phyloP scores from a whole-genome alignment of 768 basidiomycete species.

The Agaricus sinodeliciosus region DNA sequence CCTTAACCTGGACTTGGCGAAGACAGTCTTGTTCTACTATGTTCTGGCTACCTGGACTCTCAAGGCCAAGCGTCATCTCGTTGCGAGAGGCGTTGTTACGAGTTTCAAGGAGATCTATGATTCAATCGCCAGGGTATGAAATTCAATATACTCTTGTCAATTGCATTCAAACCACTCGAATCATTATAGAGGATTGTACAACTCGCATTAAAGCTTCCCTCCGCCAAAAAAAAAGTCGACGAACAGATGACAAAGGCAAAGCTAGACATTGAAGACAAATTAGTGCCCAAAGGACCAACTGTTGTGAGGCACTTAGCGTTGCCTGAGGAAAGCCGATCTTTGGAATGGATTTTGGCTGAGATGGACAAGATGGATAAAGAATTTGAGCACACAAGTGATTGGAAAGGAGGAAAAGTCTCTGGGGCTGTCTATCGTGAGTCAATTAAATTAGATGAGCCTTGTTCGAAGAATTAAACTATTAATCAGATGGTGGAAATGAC shows the following conservation, averaged over 20 bases:
- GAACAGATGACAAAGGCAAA: conserved; percentile 59
- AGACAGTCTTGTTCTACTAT: conserved; percentile 54
- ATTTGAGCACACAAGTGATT: conserved; percentile 38
- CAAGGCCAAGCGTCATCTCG: conserved; percentile 54
- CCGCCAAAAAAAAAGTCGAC: conserved; percentile 51
- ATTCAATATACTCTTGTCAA: background rate
- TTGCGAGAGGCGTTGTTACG: conserved; percentile 50
- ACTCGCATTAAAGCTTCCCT: conserved; percentile 56
- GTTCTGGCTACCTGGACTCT: conserved; percentile 43
- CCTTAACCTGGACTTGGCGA: conserved; percentile 38
- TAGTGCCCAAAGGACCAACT: conserved; percentile 57
- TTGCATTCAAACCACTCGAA: background rate
- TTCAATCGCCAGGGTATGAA: conserved; percentile 42
- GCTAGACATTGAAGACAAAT: conserved; percentile 56
- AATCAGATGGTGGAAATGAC: conserved; percentile 75
- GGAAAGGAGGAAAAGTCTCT: conserved; percentile 69
- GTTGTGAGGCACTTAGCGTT: conserved; percentile 62
- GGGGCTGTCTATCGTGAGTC: conserved; percentile 81
- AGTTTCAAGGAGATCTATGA: conserved; percentile 46
- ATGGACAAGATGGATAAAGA: conserved; percentile 77
- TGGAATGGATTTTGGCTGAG: conserved; percentile 71
- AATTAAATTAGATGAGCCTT: background rate
- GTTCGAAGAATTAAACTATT: background rate
- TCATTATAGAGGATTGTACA: conserved; percentile 27
- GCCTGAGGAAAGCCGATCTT: conserved; percentile 54